A percentile compares a stretch with the other conserved stretches of the same genome.
phyloP scores from a whole-genome alignment of 345 rosid species.

The Acer campestre region DNA sequence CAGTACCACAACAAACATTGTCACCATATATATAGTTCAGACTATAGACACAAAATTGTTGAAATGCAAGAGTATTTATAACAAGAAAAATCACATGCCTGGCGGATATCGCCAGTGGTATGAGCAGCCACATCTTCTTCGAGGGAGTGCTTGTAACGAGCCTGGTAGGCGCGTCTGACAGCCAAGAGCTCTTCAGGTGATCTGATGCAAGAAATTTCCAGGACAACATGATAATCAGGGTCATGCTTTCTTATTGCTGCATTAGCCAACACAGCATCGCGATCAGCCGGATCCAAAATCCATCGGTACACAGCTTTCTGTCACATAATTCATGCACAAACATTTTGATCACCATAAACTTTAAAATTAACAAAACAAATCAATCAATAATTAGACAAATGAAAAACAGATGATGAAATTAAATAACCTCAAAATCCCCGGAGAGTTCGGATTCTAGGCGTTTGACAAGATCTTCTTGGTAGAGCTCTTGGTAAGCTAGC shows the following conservation, averaged over 20 bases:
- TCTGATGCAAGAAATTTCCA: slow-evolving; percentile 49
- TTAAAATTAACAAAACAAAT: not conserved
- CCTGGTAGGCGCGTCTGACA: slow-evolving; percentile 57
- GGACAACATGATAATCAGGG: slow-evolving; percentile 46
- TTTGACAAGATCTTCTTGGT: slow-evolving; percentile 55
- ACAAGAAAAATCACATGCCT: slow-evolving; percentile 30
- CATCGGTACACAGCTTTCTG: slow-evolving; percentile 66
- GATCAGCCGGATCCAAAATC: slow-evolving; percentile 60
- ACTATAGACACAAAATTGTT: not conserved
- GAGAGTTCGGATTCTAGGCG: slow-evolving; percentile 65
- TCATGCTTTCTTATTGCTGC: slow-evolving; percentile 40
- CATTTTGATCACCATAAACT: not conserved
- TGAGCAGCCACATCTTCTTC: slow-evolving; percentile 74
- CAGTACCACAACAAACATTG: not conserved
- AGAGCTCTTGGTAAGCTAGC: slow-evolving; percentile 41
- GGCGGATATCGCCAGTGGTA: slow-evolving; percentile 55
- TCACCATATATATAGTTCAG: not conserved
- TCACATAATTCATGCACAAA: not conserved
- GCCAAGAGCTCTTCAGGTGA: slow-evolving; percentile 70
- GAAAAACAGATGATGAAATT: not conserved
- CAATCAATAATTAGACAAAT: not conserved
- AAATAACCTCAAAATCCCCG: slow-evolving; percentile 51
- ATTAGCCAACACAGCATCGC: slow-evolving; percentile 64
- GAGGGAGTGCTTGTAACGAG: slow-evolving; percentile 62
- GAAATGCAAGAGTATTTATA: not conserved